phyloP scores from a whole-genome alignment of 352 stramenopile species.

The Globisporangium spiculum region DNA sequence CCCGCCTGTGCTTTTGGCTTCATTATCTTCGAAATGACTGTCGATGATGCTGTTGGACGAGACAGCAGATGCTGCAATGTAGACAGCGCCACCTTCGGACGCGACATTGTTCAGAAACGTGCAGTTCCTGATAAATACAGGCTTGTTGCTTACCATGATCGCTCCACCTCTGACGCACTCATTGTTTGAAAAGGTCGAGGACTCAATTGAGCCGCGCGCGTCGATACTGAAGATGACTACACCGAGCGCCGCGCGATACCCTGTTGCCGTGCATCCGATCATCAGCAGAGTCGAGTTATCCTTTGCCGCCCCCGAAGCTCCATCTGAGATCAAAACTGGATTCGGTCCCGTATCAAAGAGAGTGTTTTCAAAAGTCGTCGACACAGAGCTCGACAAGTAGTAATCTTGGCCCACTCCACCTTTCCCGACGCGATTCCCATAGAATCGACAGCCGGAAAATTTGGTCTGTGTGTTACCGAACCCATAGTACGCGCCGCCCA shows the following conservation, averaged over 20 bases:
- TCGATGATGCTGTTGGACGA: conserved; percentile 6
- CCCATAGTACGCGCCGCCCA: conserved; percentile 23
- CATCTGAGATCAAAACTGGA: conserved; percentile 16
- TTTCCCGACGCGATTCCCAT: conserved; percentile 21
- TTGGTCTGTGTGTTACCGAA: conserved; percentile 20
- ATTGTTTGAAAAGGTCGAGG: conserved; percentile 13
- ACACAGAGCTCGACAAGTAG: conserved; percentile 24
- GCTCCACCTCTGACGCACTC: conserved; percentile 13
- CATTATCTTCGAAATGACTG: conserved; percentile 16
- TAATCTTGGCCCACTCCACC: conserved; percentile 24
- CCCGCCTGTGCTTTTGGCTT: conserved; percentile 9
- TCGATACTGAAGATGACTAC: conserved; percentile 14
- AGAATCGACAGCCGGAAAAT: conserved; percentile 20
- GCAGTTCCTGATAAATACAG: conserved; percentile 14
- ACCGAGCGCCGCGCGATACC: conserved; percentile 11
- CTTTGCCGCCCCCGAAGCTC: conserved; percentile 12
- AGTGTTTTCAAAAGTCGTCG: conserved; percentile 16
- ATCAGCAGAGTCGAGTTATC: conserved; percentile 17
- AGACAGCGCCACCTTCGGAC: conserved; percentile 15
- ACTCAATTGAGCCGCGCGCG: conserved; percentile 12
- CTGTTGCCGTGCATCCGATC: background rate
- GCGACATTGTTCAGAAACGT: conserved; percentile 16
- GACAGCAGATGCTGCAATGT: background rate
- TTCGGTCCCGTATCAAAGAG: conserved; percentile 19
- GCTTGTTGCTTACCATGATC: conserved; percentile 6